Evolutionary conservation across 768 basidiomycete genomes (phyloP), one percentile per base, ranked within the genome.

Genomic region (Suillus subalutaceus): DNA sequence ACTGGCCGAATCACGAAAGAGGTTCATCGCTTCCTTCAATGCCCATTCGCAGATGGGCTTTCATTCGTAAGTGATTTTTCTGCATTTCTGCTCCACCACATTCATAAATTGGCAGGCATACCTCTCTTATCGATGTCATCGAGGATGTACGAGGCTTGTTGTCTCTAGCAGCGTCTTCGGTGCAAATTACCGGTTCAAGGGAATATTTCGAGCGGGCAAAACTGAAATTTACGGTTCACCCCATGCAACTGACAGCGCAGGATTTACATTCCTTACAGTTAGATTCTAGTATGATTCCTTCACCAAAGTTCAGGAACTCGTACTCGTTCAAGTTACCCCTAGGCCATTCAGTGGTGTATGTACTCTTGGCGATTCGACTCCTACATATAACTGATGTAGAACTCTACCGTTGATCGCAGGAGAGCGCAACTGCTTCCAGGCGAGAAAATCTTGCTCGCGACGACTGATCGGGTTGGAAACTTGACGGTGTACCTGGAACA

Each of bases 371-470:
- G 43, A 43, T 43, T 30, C 18, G 10, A 30, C 26, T 7, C 26
- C 26, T 30, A 12, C 13, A 60, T 26, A 41, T 43, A 1, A 41
- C 40, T 43, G 7, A 60, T 2, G 58, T 16, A 30, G 6, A 3
- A 32, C 50, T 8, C 38, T 6, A 32, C 38, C 56, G 7, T 73
- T 37, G n/a, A 3, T 4, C 16, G 9, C 23, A 82, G 81, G 3
- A 69, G 80, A 41, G 62, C 71, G 0, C 85, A 85, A 65, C 69
- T 86, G 2, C 76, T 86, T 23, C 76, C 77, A 16, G 72, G 75
- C n/a, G 77, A 77, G 18, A 81, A 72, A 41, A 74, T 84, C 6
- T 72, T 88, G 10, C 69, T 86, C 7, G 73, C 86, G 2, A 65
- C 83, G 9, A 75, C 80, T 7, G 79, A 83, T 68, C 66, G 69